Evolutionary conservation across 2,329 filamentous ascomycete species (phyloP), one percentile per base, ranked within the genome.

Genomic region (Aureobasidium vineae): DNA sequence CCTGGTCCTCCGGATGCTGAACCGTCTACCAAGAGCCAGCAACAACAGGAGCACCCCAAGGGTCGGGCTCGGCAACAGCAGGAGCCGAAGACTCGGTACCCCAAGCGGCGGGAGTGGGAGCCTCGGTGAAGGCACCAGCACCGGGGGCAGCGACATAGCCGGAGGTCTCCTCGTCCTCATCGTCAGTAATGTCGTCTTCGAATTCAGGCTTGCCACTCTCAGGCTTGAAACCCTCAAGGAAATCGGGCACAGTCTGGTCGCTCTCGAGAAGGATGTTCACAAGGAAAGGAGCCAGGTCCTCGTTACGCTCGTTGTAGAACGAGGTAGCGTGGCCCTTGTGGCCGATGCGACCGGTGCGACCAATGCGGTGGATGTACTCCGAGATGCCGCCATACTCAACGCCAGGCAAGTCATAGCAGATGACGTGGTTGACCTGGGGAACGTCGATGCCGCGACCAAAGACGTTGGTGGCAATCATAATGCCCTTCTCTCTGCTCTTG

Each of bases 331-430:
- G 80, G 21, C 95, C 95, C 52, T 85, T 84, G 71, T 97, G 90
- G 2, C 95, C 95, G 74, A 97, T 97, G 63, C 95, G 91, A 65
- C 91, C 95, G 71, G 95, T 99, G 68, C 95, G 93, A 69, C 95
- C 95, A 75, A 98, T 98, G 15, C 95, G 91, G 75, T 99, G 95
- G 31, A 90, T 88, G 72, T 98, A 99, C 76, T 98, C 95, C 57
- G 91, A 88, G 66, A 97, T 96, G 2, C 93, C 94, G n/a, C 92
- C 92, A 71, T 94, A 84, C 0, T 86, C 81, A 50, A 82, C 79
- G 5, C 83, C 87, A 0, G 94, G 94, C 1, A 98, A 81, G 68
- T 98, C 93, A 72, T 88, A 98, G 79, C 99, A 98, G 83, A 99
- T 89, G 68, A 99, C 90, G 70, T 97, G 92, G 81, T 88, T 87